Conservation (phyloP, 495 filamentous ascomycete genomes). For the Thermothielavioides terrestris region DNA sequence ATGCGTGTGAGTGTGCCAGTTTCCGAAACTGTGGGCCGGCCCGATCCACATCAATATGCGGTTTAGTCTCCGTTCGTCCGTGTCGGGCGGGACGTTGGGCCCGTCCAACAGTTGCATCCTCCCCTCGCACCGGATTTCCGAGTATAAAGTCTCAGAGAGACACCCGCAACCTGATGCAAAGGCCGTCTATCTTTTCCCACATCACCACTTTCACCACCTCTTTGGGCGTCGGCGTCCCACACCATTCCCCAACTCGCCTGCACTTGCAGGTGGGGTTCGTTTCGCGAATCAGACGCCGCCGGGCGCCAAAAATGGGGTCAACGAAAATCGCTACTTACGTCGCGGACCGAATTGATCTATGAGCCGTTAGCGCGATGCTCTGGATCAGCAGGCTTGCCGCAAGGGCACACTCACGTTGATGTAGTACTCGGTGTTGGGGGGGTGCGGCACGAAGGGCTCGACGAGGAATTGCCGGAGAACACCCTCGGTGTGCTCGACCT, state of each 20-base stretch:
- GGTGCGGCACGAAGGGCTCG: slow-evolving; percentile 96
- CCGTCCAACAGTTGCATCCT: slow-evolving; percentile 5
- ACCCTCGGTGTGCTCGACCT: slow-evolving; percentile 87
- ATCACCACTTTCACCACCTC: neutral
- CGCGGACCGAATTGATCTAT: slow-evolving; percentile 32
- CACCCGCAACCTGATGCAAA: neutral
- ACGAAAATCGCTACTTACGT: slow-evolving; percentile 25
- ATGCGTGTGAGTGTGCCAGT: slow-evolving; percentile 7
- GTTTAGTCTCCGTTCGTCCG: slow-evolving; percentile 54
- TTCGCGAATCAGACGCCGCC: neutral
- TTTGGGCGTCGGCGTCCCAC: neutral
- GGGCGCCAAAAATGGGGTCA: slow-evolving; percentile 14
- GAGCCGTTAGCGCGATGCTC: slow-evolving; percentile 46
- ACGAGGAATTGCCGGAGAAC: slow-evolving; percentile 90
- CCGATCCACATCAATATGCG: slow-evolving; percentile 25
- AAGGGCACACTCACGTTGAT: slow-evolving; percentile 62
- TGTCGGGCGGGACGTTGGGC: slow-evolving; percentile 13
- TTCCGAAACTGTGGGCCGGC: slow-evolving; percentile 4
- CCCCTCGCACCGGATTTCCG: neutral
- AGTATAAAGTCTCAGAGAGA: slow-evolving; percentile 14
- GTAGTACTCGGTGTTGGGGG: slow-evolving; percentile 90
- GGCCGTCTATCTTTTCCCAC: slow-evolving; percentile 1
- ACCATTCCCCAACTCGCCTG: slow-evolving; percentile 3
- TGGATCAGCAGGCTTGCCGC: slow-evolving; percentile 81
- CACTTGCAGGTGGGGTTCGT: slow-evolving; percentile 14